Evolutionary conservation across 805 yeast species (phyloP), one percentile per base, ranked within the genome.

Genomic region (Zygotorulaspora danielsina): DNA sequence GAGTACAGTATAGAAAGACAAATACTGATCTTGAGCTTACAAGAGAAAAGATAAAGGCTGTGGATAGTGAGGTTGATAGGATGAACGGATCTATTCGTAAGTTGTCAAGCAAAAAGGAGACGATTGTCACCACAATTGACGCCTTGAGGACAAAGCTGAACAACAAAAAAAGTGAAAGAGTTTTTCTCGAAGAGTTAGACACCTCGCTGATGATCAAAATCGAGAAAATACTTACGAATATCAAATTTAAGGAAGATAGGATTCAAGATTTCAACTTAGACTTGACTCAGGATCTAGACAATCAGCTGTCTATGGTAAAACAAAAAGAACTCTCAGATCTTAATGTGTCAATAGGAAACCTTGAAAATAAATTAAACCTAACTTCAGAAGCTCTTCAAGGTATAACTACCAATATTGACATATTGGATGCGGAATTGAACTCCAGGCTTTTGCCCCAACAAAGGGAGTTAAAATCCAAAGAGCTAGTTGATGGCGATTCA

Each of bases 391-490:
- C 55, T 2, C 41, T 59, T 7, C 51, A 50, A 18, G 51, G 43
- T 9, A 32, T 61, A 5, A 49, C 57, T 1, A 30, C 47, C 10
- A 49, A 39, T 5, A 49, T 59, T 2, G 61, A 60, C 34, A 34
- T 63, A 1, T 48, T 75, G 6, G 74, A 75, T 32, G 69, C 82
- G 2, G 87, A 80, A 44, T 56, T 85, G 28, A 59, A 65, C n/a
- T 78, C 79, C 20, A 79, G 72, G 36, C 65, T 79, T 32, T 62
- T 70, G 29, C 84, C 86, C 9, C 75, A 76, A 41, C 58, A 66
- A 39, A 63, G 62, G 17, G 72, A 72, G 25, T 44, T 76, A 12
- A 44, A 42, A 37, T 53, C 48, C 28, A 52, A 54, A 36, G 45
- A 55, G 30, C 18, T 44, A 10, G 39, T 46, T 9, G 32, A 33